Conservation (phyloP, 2,329 filamentous ascomycete species). For the Botryosphaeria dothidea region DNA sequence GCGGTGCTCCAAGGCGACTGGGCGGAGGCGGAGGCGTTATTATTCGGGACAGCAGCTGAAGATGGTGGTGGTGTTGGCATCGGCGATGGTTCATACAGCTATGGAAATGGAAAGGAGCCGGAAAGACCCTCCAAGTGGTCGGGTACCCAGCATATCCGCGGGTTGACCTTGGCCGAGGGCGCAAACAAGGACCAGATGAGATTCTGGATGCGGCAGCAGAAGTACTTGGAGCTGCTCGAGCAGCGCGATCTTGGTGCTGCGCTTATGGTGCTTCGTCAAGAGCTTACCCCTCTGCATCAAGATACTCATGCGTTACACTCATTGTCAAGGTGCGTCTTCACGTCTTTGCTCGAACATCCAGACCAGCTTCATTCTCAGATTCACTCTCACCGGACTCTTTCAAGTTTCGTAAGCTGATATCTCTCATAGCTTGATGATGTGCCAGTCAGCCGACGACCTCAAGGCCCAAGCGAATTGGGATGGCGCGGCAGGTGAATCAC, state of each 20-base stretch:
- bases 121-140: conserved; percentile 28
- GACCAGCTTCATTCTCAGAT: not conserved
- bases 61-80: conserved; percentile 45
- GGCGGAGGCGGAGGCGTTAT: conserved; percentile 78
- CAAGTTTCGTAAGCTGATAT: conserved; percentile 31
- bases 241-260: conserved; percentile 70
- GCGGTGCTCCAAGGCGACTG: conserved; percentile 81
- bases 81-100: conserved; percentile 29
- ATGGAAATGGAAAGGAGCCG: conserved; percentile 34
- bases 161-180: conserved; percentile 72
- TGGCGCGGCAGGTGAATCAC: conserved; percentile 73
- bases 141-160: conserved; percentile 44
- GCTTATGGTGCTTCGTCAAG: conserved; percentile 78
- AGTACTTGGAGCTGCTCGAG: conserved; percentile 89
- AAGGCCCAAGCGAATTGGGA: conserved; percentile 81
- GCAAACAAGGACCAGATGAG: conserved; percentile 79
- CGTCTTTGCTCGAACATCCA: not conserved
- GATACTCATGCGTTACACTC: conserved; percentile 77
- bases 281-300: conserved; percentile 82
- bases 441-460: conserved; percentile 73
- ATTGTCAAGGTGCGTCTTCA: conserved; percentile 64
- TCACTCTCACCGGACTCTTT: too few relatives aligned
- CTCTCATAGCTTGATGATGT: conserved; percentile 76
- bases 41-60: conserved; percentile 59
- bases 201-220: conserved; percentile 88